Evolutionary conservation across 139 green algal species (phyloP).

Genomic region (Asterochloris sp.): DNA sequence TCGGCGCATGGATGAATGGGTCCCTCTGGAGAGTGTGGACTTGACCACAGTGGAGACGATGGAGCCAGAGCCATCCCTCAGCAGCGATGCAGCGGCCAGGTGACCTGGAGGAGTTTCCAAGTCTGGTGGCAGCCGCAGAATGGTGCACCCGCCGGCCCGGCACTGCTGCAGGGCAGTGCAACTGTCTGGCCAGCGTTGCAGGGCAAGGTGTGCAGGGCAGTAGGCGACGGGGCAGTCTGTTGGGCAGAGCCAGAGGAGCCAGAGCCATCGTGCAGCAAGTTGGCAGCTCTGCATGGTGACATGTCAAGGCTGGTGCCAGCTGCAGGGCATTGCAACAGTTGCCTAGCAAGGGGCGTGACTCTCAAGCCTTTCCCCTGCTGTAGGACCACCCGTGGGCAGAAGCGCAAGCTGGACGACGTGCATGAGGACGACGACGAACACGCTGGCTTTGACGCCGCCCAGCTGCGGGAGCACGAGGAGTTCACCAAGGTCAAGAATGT

Average conservation of each 20-base stretch:
- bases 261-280: too few species aligned
- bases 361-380: background rate
- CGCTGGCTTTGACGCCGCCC: conserved; percentile 86
- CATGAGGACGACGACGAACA: conserved; percentile 74
- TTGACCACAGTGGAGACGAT: conserved; percentile 43
- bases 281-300: too few species aligned
- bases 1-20: conserved; percentile 96
- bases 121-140: too few species aligned
- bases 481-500: conserved; percentile 99
- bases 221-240: too few species aligned
- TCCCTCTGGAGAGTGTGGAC: conserved; percentile 75
- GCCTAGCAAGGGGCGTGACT: background rate
- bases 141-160: too few species aligned
- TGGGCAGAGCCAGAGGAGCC: too few species aligned
- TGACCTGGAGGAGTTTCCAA: background rate
- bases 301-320: too few species aligned
- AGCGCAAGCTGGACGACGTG: conserved; percentile 63
- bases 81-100: background rate
- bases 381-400: conserved; percentile 38
- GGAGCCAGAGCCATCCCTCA: conserved; percentile 8
- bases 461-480: conserved; percentile 95
- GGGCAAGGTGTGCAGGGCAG: too few species aligned
- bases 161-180: too few species aligned
- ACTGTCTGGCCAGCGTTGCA: too few species aligned
- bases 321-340: background rate